Percentiles rank a stretch among this genome's conserved stretches.
Evolutionary conservation across 495 filamentous ascomycete genomes (phyloP).

Genomic region (Lophium mytilinum): DNA sequence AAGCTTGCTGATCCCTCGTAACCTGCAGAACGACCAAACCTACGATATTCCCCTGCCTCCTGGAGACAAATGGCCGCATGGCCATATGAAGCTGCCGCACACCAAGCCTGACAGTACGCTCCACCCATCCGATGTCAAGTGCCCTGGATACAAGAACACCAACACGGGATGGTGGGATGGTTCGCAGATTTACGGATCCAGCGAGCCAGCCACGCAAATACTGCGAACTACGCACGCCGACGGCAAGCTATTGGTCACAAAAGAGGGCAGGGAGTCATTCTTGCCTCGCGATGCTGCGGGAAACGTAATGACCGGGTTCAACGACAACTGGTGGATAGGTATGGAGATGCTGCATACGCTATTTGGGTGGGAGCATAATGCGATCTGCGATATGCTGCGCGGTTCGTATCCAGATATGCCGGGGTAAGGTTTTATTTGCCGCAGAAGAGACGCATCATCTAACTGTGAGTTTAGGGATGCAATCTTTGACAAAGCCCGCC

Average conservation of each 20-base stretch:
- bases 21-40: slow-evolving; percentile 16
- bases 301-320: slow-evolving; percentile 37
- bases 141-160: slow-evolving; percentile 36
- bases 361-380: slow-evolving; percentile 40
- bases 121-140: slow-evolving; percentile 27
- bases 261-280: slow-evolving; percentile 25
- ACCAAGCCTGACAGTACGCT: slow-evolving; percentile 30
- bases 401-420: slow-evolving; percentile 24
- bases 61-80: slow-evolving; percentile 28
- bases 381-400: slow-evolving; percentile 33
- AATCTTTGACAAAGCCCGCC: slow-evolving; percentile 39
- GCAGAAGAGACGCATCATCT: slow-evolving; percentile 4
- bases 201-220: slow-evolving; percentile 28
- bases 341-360: slow-evolving; percentile 36
- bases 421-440: slow-evolving; percentile 8
- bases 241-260: slow-evolving; percentile 33
- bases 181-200: slow-evolving; percentile 40
- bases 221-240: slow-evolving; percentile 27
- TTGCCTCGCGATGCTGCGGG: slow-evolving; percentile 32
- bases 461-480: slow-evolving; percentile 21
- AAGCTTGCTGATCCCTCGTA: too few relatives aligned
- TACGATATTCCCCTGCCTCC: slow-evolving; percentile 28
- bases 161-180: slow-evolving; percentile 42
- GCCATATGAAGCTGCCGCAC: slow-evolving; percentile 28
- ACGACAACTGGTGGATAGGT: slow-evolving; percentile 39